Base-by-base conservation (phyloP, 495 filamentous ascomycete species). In the Evansstolkia leycettana region DNA sequence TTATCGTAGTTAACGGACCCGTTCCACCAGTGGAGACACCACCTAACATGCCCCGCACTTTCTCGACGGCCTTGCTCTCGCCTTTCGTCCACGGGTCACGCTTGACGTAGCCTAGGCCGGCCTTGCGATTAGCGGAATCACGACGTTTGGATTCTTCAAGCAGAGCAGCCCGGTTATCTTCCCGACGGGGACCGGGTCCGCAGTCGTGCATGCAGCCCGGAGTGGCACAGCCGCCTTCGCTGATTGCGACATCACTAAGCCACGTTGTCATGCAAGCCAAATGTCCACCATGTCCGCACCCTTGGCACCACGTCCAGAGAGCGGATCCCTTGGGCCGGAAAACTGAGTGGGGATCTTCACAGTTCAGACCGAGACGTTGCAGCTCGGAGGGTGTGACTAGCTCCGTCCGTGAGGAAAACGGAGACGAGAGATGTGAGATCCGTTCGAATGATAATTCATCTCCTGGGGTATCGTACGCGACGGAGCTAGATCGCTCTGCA, bases 251-350 rank as follows among this genome's bases (percentile, higher is more conserved):
- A 26, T 70, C 70, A 29, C 53, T 52, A 34, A 81, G 75, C 82
- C 82, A 88, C 3, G 63, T 69, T 31, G 65, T 63, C 31, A 86
- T 65, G 43, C 82, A 88, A 15, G 67, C 69, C 1, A 72, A 53
- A 52, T 88, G 82, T 5, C 81, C 82, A 30, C 81, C 80, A 42
- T 88, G 82, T 13, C 75, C 76, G 39, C 82, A 88, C 27, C 75
- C 71, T 37, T 80, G 74, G 41, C 82, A 88, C 63, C 73, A 79
- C 47, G 67, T 73, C 80, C 80, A 86, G 7, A 72, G 48, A 13
- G 49, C 46, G 16, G 58, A 48, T 24, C 52, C 60, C 33, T 53
- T 54, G 16, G 56, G 48, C 5, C 57, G 49, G 9, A 44, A 40
- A 10, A 45, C 34, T 11, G 43, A 36, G 34, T 42, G 56, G 10